Evolutionary conservation across 2,329 filamentous ascomycete genomes (phyloP).

Genomic region (Tolypocladium sp.): DNA sequence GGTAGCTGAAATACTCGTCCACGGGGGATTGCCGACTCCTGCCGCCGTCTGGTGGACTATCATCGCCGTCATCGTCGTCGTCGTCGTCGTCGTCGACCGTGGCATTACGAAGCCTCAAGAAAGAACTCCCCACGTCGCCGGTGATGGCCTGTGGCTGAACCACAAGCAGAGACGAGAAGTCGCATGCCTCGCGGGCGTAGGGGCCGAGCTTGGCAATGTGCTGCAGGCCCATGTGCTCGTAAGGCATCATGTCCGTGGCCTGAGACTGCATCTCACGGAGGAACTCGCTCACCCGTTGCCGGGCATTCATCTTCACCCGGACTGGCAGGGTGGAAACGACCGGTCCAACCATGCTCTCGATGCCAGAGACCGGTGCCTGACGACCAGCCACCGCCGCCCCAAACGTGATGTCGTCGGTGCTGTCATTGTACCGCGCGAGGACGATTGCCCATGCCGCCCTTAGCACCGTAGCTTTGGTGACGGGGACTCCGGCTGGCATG

Average conservation of each 20-base stretch:
- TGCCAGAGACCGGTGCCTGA: too few species aligned
- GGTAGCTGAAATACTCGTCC: slow-evolving; percentile 3
- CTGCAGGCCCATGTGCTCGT: slow-evolving; percentile 15
- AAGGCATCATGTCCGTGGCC: slow-evolving; percentile 10
- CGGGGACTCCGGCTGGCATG: too few species aligned
- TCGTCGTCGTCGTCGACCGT: background rate
- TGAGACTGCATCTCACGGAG: slow-evolving; percentile 12
- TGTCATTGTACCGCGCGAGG: too few species aligned
- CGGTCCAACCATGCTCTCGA: too few species aligned
- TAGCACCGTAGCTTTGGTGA: too few species aligned
- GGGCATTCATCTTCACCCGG: background rate
- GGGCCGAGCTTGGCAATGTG: slow-evolving; percentile 12
- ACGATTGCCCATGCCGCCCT: too few species aligned
- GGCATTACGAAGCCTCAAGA: too few species aligned
- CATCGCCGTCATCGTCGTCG: background rate
- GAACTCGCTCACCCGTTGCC: background rate
- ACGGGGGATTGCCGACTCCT: background rate
- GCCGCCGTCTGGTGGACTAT: too few species aligned
- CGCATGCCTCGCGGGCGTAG: slow-evolving; percentile 2
- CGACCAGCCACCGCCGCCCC: too few species aligned
- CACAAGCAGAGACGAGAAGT: slow-evolving; percentile 6
- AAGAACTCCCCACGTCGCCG: background rate
- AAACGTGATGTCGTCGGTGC: too few species aligned
- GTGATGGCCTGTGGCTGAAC: slow-evolving; percentile 3
- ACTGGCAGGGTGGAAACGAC: too few species aligned